Evolutionary conservation across 2,329 filamentous ascomycete genomes (phyloP), one percentile per base, ranked within the genome.

Genomic region (Alternaria brassicae): DNA sequence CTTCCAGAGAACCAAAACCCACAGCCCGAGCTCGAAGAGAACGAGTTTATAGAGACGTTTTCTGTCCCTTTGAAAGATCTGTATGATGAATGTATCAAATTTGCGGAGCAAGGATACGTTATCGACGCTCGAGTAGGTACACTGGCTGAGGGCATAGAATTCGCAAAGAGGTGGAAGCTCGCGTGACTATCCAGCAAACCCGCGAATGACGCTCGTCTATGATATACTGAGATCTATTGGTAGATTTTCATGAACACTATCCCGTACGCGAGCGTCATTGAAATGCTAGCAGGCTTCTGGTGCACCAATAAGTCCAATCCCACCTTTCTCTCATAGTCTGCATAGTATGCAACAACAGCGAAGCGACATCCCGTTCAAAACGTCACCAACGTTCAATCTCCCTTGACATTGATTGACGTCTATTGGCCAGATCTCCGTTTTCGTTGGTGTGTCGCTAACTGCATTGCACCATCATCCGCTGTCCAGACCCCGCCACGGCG

Each of bases 31-130:
- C 82, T 93, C 6, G 91, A 94, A 73, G 91, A 93, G 25, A 89
- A 88, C 63, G 91, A 94, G 78, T 93, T 93, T 72, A 93, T 94
- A 71, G 90, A 93, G 74, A 88, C 89, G 32, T 93, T 94, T 70
- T 86, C 85, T 8, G 83, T 92, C 7, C 88, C 88, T 6, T 72
- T 94, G 41, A 80, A 78, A 19, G 80, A 84, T 13, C 76, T 94
- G 37, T 92, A 89, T 80, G 83, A 83, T 0, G 87, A 90, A 72
- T 88, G 88, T 72, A 86, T 87, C 74, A 84, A 77, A 63, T 81
- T 93, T 1, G 90, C 93, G 72, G 79, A 80, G 2, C 81, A 92
- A 63, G 91, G 91, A 0, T 93, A 86, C 76, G 91, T 89, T 1
- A 91, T 95, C 66, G 91, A 95, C 77, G 91, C 91, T 6, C 83